Evolutionary conservation across 768 basidiomycete species (phyloP), one percentile per base, ranked within the genome.

Genomic region (Cystobasidium onofrii): DNA sequence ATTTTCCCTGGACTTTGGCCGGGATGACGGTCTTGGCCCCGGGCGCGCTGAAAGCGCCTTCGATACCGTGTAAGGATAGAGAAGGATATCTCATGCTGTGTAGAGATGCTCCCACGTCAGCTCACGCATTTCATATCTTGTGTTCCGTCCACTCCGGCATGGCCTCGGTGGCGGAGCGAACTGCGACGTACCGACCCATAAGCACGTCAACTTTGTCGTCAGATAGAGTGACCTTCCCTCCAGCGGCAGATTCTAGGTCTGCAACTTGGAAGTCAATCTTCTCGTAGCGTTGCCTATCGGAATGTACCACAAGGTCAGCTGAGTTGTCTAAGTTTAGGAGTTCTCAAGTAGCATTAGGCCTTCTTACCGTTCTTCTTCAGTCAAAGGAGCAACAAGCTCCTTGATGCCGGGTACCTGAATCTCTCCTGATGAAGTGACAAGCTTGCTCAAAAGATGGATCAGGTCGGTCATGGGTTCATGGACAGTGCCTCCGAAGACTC

Each of bases 1-100:
- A 98, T 82, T 96, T 96, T 54, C 82, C 83, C 64, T 80, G 79
- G 62, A 84, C 91, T 74, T 88, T 88, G 36, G 92, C 91, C 0
- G 94, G 94, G 73, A 97, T 98, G 78, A 97, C 94, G 0, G 94
- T 97, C 86, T 92, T 92, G 23, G 85, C 86, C 1, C 91, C 91
- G 0, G 86, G 85, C 0, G 86, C 87, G 69, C 86, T 90, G 84
- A 94, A 96, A 0, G 93, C 95, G 62, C 94, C 93, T 81, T 96
- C 91, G 78, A 98, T 94, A 13, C 95, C 95, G 80, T 98, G 94
- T 29, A 98, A 82, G 1, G 91, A 93, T 75, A 98, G 85, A 73
- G 88, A 89, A 1, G 94, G 80, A 76, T 76, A 74, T 39, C 92
- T 87, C 94, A 97, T 97, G 77, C 75, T 61, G 50, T 43, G 52